These are phyloP conservation scores for Fusarium multiceps DNA, from an alignment of 2,329 filamentous ascomycete genomes.

Conservation along the genomic window DNA sequence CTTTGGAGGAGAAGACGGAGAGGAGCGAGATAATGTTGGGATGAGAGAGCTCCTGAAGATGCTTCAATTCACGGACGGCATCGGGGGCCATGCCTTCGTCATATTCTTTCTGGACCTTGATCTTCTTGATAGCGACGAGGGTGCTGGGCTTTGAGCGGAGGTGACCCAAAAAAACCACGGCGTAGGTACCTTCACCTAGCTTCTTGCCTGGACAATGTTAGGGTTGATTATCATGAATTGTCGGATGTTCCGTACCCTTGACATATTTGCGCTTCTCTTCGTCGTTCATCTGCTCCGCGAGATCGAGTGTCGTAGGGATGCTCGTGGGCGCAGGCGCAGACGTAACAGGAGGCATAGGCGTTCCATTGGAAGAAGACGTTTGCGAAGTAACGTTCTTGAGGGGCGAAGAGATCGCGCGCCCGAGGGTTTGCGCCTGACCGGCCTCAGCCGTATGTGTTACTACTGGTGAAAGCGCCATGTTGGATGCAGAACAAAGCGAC, in stretches of 20 bases:
- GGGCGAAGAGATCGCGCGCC: conserved; percentile 56
- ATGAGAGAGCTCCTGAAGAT: conserved; percentile 92
- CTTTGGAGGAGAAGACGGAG: conserved; percentile 93
- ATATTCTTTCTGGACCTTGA: conserved; percentile 87
- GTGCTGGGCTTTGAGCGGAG: conserved; percentile 76
- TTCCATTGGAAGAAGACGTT: conserved; percentile 56
- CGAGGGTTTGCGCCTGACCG: conserved; percentile 40
- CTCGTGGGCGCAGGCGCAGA: conserved; percentile 47
- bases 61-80: conserved; percentile 94
- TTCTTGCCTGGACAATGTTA: conserved; percentile 74
- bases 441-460: conserved; percentile 54
- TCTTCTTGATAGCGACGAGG: conserved; percentile 92
- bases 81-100: conserved; percentile 93
- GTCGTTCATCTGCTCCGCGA: conserved; percentile 85
- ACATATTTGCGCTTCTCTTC: conserved; percentile 89
- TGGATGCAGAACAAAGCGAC: conserved; percentile 23
- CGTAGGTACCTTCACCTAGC: conserved; percentile 96
- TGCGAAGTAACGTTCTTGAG: conserved; percentile 55
- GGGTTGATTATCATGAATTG: too few species aligned
- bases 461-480: conserved; percentile 61
- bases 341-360: conserved; percentile 52
- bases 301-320: conserved; percentile 60
- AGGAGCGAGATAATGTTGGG: conserved; percentile 95
- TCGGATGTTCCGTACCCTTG: conserved; percentile 68
- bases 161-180: conserved; percentile 91